Evolutionary conservation across 345 rosid species (phyloP).

Genomic region (Eucalyptus pumila): DNA sequence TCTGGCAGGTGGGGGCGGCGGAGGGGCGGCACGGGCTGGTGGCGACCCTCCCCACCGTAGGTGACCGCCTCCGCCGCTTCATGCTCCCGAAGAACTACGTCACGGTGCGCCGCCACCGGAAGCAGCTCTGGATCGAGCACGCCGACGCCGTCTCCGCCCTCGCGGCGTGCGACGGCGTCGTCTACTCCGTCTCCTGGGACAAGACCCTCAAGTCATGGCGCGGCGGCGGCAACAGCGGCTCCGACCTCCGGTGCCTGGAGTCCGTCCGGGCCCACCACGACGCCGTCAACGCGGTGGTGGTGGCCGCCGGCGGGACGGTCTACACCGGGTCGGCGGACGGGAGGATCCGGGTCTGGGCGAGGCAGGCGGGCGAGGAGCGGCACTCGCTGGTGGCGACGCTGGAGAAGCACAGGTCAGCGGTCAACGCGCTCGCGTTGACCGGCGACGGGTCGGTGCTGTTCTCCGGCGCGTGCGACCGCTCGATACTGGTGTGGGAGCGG

Average conservation of each 20-base stretch:
- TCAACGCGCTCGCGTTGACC: conserved; percentile 66
- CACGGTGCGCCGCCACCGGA: conserved; percentile 60
- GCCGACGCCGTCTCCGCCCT: conserved; percentile 86
- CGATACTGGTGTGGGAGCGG: conserved; percentile 89
- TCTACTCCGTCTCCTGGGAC: conserved; percentile 93
- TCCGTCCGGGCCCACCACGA: conserved; percentile 74
- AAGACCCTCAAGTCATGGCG: conserved; percentile 68
- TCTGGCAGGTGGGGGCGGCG: conserved; percentile 43
- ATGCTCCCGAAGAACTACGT: conserved; percentile 75
- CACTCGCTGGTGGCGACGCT: conserved; percentile 46
- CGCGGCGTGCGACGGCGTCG: conserved; percentile 36
- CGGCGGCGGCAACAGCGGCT: conserved; percentile 2
- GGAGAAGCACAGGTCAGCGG: conserved; percentile 86
- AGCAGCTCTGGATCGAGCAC: conserved; percentile 76
- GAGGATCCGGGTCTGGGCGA: conserved; percentile 72
- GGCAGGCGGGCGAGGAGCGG: conserved; percentile 29
- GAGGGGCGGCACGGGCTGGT: conserved; percentile 22
- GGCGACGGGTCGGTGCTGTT: conserved; percentile 70
- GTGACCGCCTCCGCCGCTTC: conserved; percentile 70
- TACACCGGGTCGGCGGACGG: conserved; percentile 89
- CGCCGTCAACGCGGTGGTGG: conserved; percentile 72
- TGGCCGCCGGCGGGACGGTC: conserved; percentile 50
- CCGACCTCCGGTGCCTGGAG: conserved; percentile 63
- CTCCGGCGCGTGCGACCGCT: conserved; percentile 92
- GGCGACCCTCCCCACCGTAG: conserved; percentile 57